Conservation (phyloP, 768 basidiomycete genomes). For the Lactarius hengduanensis region DNA sequence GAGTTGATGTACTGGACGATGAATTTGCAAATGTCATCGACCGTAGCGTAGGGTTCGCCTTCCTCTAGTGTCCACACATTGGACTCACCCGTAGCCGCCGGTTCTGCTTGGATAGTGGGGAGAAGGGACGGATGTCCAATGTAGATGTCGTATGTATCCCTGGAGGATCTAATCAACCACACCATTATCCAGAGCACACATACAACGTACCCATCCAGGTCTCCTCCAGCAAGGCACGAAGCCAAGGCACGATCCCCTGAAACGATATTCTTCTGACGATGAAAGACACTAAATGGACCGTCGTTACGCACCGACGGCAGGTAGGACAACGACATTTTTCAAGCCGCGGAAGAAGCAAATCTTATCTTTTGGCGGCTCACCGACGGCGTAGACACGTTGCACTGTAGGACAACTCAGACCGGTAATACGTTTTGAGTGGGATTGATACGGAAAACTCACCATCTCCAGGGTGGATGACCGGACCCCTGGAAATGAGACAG, state of each 20-base stretch:
- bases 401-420: constrained; percentile 16
- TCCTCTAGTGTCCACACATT: constrained; percentile 17
- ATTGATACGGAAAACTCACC: constrained; percentile 18
- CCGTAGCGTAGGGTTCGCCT: constrained; percentile 31
- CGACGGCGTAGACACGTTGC: constrained; percentile 34
- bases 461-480: constrained; percentile 39
- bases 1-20: constrained; percentile 81
- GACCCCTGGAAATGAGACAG: constrained; percentile 35
- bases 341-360: constrained; percentile 30
- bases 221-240: constrained; percentile 70
- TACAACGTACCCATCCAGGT: constrained; percentile 65
- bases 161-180: constrained; percentile 6
- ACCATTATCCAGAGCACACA: background rate
- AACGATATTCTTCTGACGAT: background rate
- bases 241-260: constrained; percentile 61
- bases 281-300: background rate
- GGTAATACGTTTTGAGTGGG: background rate
- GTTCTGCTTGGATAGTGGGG: constrained; percentile 41
- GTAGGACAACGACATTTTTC: constrained; percentile 34
- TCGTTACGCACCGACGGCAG: constrained; percentile 15
- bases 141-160: too few species aligned
- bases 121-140: constrained; percentile 47
- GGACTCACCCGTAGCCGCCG: too few species aligned
- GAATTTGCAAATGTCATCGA: constrained; percentile 38
- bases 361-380: constrained; percentile 31